Evolutionary conservation across 441 rosid genomes (phyloP).

Genomic region (Adansonia grandidieri): DNA sequence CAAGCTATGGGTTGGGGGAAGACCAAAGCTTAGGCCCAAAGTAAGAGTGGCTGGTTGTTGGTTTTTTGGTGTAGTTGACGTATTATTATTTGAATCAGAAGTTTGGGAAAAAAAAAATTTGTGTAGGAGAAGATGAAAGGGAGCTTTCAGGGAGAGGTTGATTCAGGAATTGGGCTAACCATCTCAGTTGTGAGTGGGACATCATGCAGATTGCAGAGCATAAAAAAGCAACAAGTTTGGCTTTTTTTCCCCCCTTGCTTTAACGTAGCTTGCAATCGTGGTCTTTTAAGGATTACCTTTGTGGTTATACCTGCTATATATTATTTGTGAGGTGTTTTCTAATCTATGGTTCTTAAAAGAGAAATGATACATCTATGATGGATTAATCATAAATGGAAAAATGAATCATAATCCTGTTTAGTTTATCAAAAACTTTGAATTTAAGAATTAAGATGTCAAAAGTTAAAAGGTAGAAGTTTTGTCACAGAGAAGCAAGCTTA

Average conservation of each 20-base stretch:
- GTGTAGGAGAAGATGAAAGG: conserved; percentile 47
- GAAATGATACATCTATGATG: not conserved
- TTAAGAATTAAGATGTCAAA: not conserved
- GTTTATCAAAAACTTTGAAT: not conserved
- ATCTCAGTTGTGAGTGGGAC: conserved; percentile 35
- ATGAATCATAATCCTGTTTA: not conserved
- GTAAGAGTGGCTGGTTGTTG: conserved; percentile 38
- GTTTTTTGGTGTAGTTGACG: conserved; percentile 28
- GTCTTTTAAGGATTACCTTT: conserved; percentile 20
- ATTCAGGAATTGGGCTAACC: conserved; percentile 36
- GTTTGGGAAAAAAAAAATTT: not conserved
- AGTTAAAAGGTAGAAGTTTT: too few relatives aligned
- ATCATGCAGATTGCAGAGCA: conserved; percentile 28
- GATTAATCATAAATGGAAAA: not conserved
- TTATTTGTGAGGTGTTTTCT: not conserved
- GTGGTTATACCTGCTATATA: conserved; percentile 28
- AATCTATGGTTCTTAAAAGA: not conserved
- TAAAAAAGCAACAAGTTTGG: not conserved
- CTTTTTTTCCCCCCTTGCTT: not conserved
- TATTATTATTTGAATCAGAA: not conserved
- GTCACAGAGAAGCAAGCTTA: too few relatives aligned
- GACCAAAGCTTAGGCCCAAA: conserved; percentile 32
- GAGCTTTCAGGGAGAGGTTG: conserved; percentile 56
- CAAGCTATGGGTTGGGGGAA: conserved; percentile 12
- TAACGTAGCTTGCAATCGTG: conserved; percentile 54